Percentiles rank a stretch among this genome's conserved stretches.
Conservation (phyloP, 2,329 filamentous ascomycete species). For the Talaromyces sp. region DNA sequence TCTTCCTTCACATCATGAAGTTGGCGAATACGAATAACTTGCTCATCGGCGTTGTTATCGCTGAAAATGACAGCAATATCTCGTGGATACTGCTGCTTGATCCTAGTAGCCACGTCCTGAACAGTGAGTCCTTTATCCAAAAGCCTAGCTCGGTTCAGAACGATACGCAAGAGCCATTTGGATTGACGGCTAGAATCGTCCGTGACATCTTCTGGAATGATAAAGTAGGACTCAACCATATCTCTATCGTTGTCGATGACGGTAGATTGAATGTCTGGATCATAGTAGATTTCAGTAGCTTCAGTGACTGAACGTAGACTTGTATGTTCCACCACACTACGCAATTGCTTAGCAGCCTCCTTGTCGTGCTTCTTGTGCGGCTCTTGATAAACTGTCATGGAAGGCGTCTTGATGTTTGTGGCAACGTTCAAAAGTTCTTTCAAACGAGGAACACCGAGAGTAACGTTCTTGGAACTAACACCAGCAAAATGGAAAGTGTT, state of each 20-base stretch:
- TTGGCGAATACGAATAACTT: constrained; percentile 88
- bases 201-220: constrained; percentile 81
- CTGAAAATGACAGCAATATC: constrained; percentile 93
- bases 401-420: constrained; percentile 96
- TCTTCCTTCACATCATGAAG: constrained; percentile 67
- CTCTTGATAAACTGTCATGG: constrained; percentile 87
- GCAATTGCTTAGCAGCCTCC: constrained; percentile 77
- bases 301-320: constrained; percentile 88
- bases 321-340: constrained; percentile 90
- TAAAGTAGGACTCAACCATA: constrained; percentile 95
- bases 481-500: constrained; percentile 99
- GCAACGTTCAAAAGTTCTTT: constrained; percentile 99
- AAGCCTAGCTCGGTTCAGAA: constrained; percentile 88
- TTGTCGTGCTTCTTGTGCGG: constrained; percentile 61
- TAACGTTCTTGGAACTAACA: constrained; percentile 99
- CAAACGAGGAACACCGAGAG: constrained; percentile 94
- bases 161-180: constrained; percentile 90
- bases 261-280: constrained; percentile 82
- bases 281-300: constrained; percentile 94
- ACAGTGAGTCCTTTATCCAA: constrained; percentile 87
- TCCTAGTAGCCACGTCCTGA: constrained; percentile 81
- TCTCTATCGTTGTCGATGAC: constrained; percentile 84
- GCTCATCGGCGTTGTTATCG: constrained; percentile 95
- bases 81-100: constrained; percentile 81
- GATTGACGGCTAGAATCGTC: constrained; percentile 66